Evolutionary conservation across 805 yeast genomes (phyloP).

Genomic region (Yarrowia bubula): DNA sequence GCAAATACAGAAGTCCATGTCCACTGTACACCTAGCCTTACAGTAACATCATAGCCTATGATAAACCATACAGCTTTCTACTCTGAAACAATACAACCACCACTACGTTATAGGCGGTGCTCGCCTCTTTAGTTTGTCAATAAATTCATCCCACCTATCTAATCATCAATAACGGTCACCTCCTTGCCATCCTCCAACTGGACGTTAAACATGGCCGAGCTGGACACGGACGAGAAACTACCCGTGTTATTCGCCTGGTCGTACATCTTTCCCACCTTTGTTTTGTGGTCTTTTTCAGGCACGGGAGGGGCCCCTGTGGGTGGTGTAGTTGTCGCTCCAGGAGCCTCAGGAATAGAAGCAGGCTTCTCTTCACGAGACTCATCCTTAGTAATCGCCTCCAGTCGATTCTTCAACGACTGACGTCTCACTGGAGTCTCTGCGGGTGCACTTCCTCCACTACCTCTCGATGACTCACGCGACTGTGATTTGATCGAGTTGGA

Average conservation of each 20-base stretch:
- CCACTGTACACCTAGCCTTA: too few species aligned
- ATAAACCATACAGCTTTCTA: too few species aligned
- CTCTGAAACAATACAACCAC: too few species aligned
- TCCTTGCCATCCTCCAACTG: constrained; percentile 23
- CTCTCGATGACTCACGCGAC: constrained; percentile 15
- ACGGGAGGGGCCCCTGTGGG: constrained; percentile 17
- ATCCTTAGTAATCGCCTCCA: constrained; percentile 19
- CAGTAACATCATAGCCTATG: too few species aligned
- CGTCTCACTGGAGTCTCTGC: not conserved
- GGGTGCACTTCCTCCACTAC: not conserved
- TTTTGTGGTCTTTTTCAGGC: constrained; percentile 2
- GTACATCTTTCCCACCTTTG: constrained; percentile 2
- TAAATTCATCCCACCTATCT: not conserved
- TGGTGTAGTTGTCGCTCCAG: too few species aligned
- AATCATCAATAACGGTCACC: constrained; percentile 13
- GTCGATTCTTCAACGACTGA: constrained; percentile 19
- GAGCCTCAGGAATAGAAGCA: constrained; percentile 10
- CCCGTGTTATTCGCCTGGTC: constrained; percentile 6
- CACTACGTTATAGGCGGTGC: too few species aligned
- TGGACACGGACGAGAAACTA: constrained; percentile 16
- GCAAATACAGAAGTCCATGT: too few species aligned
- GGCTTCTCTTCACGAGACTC: not conserved
- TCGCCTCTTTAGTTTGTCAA: too few species aligned
- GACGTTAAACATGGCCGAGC: constrained; percentile 23
- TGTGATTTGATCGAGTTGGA: constrained; percentile 6